Evolutionary conservation across 768 basidiomycete species (phyloP), one percentile per base, ranked within the genome.

Genomic region (Naganishia antarctica): DNA sequence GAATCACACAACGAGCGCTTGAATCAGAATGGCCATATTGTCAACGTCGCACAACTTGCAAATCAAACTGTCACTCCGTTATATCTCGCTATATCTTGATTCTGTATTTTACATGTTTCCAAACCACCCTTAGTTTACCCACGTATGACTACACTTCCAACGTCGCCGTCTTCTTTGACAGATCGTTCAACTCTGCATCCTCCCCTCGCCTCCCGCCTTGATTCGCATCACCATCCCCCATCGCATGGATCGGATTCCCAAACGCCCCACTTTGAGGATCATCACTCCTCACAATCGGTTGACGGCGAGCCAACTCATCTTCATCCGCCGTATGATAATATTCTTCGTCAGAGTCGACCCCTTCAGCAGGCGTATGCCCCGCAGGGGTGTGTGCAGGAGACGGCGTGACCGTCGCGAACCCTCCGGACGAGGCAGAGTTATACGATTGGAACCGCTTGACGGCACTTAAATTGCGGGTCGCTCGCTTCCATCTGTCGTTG

Each of bases 401-500:
- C 11, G 69, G 50, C 3, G 65, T 47, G 21, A 47, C 32, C 11
- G 64, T 44, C 3, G 64, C 53, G 26, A 57, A 57, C 23, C 53
- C 53, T 12, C 53, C 53, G 32, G 71, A 71, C 29, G 63, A 26
- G 13, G 60, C 46, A 13, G 70, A 65, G 28, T 25, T 44, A 3
- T 48, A 60, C 7, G 69, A 67, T 46, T 71, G 71, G 13, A 75
- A 41, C 37, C 73, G 64, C 31, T 75, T 70, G 0, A 71, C 58
- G 23, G 74, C 73, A 40, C 68, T 68, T 34, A 75, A 70, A 41
- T 64, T 68, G 70, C 72, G 34, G 4, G 50, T 44, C 18, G 62
- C 50, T 13, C 29, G 29, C 25, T 23, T 50, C 62, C 62, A 63
- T 43, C 31, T 12, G 2, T n/a, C 53, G 53, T 23, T 57, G 34